phyloP scores from a whole-genome alignment of 768 basidiomycete genomes.

The Tricholoma bakamatsutake region DNA sequence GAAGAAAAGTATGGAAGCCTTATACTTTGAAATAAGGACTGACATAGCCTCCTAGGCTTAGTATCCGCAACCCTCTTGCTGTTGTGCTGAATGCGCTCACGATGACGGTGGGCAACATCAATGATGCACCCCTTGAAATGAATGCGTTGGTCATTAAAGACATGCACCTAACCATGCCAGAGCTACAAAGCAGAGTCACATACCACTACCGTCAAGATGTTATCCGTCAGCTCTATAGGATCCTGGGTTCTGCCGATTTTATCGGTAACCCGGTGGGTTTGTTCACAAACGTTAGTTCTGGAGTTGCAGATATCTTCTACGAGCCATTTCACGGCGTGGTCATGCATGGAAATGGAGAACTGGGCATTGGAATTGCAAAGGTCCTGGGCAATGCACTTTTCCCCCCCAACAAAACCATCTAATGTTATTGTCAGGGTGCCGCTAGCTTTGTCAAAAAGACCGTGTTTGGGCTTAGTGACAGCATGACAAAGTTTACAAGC shows the following conservation, averaged over 20 bases:
- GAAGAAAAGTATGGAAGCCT: constrained; percentile 74
- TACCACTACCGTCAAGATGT: constrained; percentile 95
- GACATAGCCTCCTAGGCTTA: constrained; percentile 43
- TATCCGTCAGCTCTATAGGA: constrained; percentile 89
- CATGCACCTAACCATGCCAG: constrained; percentile 80
- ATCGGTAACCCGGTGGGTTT: constrained; percentile 94
- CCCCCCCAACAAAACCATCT: neutral
- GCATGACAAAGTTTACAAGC: constrained; percentile 96
- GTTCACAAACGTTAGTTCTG: constrained; percentile 97
- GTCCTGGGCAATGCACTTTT: constrained; percentile 29
- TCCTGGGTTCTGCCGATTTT: constrained; percentile 97
- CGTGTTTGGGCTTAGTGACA: constrained; percentile 93
- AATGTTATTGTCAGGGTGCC: constrained; percentile 59
- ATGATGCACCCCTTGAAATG: constrained; percentile 90
- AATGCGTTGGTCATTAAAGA: constrained; percentile 94
- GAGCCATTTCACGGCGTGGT: constrained; percentile 97
- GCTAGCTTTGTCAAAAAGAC: constrained; percentile 99
- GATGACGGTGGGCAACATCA: constrained; percentile 96
- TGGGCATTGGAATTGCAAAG: constrained; percentile 93
- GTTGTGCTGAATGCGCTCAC: constrained; percentile 92
- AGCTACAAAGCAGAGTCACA: constrained; percentile 76
- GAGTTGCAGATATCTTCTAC: constrained; percentile 97
- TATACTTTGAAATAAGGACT: neutral
- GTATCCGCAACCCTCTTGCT: constrained; percentile 84
- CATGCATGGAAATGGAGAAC: constrained; percentile 91